These are phyloP conservation scores for Phyllostachys edulis DNA, from an alignment of 176 grass and related monocot species.

Conservation along the genomic window DNA sequence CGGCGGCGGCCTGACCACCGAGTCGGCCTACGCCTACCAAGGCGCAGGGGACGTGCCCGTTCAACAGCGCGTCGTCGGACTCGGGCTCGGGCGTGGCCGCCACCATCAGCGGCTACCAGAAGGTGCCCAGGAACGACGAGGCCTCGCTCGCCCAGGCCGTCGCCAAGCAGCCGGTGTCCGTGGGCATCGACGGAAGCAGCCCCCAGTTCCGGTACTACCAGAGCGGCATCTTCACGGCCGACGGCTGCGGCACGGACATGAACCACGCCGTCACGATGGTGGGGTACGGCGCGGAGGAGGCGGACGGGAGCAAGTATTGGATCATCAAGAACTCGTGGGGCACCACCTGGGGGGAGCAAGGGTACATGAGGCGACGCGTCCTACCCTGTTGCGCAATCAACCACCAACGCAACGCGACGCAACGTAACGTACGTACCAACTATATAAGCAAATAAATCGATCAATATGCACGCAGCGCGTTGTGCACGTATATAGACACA, in stretches of 20 bases:
- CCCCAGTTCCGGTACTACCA: not conserved
- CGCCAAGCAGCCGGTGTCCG: constrained; percentile 4
- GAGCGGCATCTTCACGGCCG: not conserved
- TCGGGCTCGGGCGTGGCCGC: not conserved
- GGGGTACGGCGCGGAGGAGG: not conserved
- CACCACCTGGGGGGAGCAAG: not conserved
- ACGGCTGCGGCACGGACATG: not conserved
- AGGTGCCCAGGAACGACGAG: constrained; percentile 3
- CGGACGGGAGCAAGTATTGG: not conserved
- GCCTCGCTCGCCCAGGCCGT: not conserved
- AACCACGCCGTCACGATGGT: not conserved
- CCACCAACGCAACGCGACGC: too few species aligned
- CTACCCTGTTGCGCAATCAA: not conserved
- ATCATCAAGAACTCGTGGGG: constrained; percentile 41
- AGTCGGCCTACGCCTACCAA: constrained; percentile 19
- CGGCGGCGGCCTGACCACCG: constrained; percentile 28
- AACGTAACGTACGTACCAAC: too few species aligned
- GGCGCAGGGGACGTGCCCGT: not conserved
- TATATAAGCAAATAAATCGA: too few species aligned
- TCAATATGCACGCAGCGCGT: too few species aligned
- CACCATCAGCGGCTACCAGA: not conserved
- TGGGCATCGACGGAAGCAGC: not conserved
- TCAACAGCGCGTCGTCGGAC: not conserved
- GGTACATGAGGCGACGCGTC: constrained; percentile 8
- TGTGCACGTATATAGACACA: too few species aligned